Percentiles rank a stretch among this genome's conserved stretches.
These are phyloP conservation scores for Neofusicoccum ribis DNA, from an alignment of 2,329 filamentous ascomycete species.

Conservation along the genomic window DNA sequence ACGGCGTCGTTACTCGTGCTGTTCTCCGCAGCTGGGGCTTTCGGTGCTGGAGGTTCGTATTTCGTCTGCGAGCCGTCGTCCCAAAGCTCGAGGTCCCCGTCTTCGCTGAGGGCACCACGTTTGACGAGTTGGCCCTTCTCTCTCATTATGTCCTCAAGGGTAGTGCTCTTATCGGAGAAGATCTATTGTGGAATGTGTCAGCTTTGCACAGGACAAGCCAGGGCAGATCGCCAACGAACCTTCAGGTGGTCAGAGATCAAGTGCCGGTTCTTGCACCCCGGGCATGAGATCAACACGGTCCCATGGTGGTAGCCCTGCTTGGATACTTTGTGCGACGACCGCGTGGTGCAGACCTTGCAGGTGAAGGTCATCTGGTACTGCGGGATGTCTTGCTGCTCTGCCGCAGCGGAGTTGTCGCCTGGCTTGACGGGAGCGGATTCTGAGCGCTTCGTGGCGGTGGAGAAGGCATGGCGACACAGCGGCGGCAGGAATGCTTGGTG, in stretches of 20 bases:
- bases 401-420: not conserved
- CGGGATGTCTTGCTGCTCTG: not conserved
- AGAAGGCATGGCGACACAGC: conserved; percentile 21
- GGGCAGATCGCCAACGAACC: conserved; percentile 35
- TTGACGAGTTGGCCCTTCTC: conserved; percentile 75
- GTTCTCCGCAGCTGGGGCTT: not conserved
- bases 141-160: conserved; percentile 74
- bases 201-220: not conserved
- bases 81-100: conserved; percentile 93
- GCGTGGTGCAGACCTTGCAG: conserved; percentile 77
- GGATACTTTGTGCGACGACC: conserved; percentile 81
- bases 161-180: conserved; percentile 69
- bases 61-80: conserved; percentile 60
- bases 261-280: conserved; percentile 81
- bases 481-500: conserved; percentile 12
- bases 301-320: conserved; percentile 96
- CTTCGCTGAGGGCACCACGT: conserved; percentile 68
- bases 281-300: conserved; percentile 85
- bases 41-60: not conserved
- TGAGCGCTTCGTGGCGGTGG: conserved; percentile 33
- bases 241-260: conserved; percentile 88
- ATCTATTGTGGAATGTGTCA: conserved; percentile 50
- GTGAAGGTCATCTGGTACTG: conserved; percentile 86
- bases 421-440: conserved; percentile 55
- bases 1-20: not conserved